Evolutionary conservation across 768 basidiomycete species (phyloP).

Genomic region (Mycena amicta): DNA sequence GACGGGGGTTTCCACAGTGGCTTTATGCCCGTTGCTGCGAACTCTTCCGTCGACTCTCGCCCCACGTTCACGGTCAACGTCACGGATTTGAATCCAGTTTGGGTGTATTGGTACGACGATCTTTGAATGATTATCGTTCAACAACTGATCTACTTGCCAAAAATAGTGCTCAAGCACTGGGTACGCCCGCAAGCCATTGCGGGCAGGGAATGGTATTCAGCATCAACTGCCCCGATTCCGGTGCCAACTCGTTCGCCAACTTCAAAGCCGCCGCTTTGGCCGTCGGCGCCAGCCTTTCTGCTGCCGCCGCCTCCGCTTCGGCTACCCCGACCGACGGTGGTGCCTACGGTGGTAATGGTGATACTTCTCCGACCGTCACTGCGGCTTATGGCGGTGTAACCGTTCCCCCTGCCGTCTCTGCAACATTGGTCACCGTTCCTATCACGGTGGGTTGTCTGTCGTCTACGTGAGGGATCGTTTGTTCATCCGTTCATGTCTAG

Average conservation of each 20-base stretch:
- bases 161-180: conserved; percentile 51
- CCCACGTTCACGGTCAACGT: conserved; percentile 55
- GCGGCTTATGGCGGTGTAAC: conserved; percentile 55
- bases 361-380: conserved; percentile 31
- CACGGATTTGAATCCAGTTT: conserved; percentile 22
- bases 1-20: conserved; percentile 59
- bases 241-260: conserved; percentile 59
- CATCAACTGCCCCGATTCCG: conserved; percentile 56
- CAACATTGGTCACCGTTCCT: conserved; percentile 47
- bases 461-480: background rate
- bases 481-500: background rate
- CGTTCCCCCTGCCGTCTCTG: conserved; percentile 51
- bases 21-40: conserved; percentile 58
- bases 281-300: conserved; percentile 51
- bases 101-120: background rate
- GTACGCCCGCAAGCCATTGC: conserved; percentile 57
- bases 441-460: conserved; percentile 38
- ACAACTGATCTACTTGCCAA: conserved; percentile 25
- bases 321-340: conserved; percentile 31
- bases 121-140: background rate
- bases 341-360: conserved; percentile 9
- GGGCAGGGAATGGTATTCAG: conserved; percentile 49
- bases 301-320: conserved; percentile 41
- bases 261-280: conserved; percentile 62
- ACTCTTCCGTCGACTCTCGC: conserved; percentile 49